Evolutionary conservation across 441 rosid species (phyloP), one percentile per base, ranked within the genome.

Genomic region (Corymbia citriodora): DNA sequence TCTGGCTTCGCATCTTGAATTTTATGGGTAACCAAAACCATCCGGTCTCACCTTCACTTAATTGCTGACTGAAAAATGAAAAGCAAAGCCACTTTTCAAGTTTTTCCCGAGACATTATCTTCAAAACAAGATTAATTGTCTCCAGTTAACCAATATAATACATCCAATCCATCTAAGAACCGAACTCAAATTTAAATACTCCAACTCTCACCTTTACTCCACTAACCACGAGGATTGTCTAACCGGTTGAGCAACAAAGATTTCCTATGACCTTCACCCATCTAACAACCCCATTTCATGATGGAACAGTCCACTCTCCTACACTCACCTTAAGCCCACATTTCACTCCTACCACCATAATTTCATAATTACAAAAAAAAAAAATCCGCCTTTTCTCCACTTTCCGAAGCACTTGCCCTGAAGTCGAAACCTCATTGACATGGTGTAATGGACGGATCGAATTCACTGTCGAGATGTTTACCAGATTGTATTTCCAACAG

Each of bases 401-500:
- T 45, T 52, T 55, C 29, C 52, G n/a, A 33, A 87, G n/a, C 48
- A 55, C 49, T 53, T 55, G 48, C 88, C 61, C 27, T 13, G 23
- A 1, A 15, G 2, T 52, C 65, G 27, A 33, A 55, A 40, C 31
- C 16, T 40, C 50, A 52, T 12, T 7, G 9, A 52, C 87, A 49
- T 31, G n/a, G 14, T 50, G 87, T 17, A 85, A 49, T 29, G 55
- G 33, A 25, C 87, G 16, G 18, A 83, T 48, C 55, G 31, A 85
- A 50, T 49, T 27, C 87, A 50, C 33, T 85, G 55, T 85, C 7
- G 36, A 52, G 55, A 33, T 12, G 27, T n/a, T 25, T 87, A 87
- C 88, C 88, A 1, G 68, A 55, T 85, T 90, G 89, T 79, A 90
- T 54, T 90, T 86, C 91, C 91, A 90, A 53, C 91, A 90, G 63